phyloP scores from a whole-genome alignment of 1,284 basidiomycete species.

The Neolentinus lepideus region DNA sequence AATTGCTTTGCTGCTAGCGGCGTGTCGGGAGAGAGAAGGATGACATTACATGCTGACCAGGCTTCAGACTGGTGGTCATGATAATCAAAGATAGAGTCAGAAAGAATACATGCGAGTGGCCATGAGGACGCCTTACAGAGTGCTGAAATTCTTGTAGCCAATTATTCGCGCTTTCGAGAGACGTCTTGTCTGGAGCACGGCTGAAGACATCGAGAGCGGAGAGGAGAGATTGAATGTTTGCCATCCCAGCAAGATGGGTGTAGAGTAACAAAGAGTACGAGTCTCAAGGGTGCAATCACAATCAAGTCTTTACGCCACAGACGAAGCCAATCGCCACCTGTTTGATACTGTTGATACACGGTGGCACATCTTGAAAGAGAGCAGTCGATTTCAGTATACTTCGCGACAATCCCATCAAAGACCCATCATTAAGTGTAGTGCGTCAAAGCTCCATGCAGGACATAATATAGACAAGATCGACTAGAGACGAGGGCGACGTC shows the following conservation, averaged over 20 bases:
- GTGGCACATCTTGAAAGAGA: neutral
- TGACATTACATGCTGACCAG: constrained; percentile 91
- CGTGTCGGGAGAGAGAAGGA: constrained; percentile 78
- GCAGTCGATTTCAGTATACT: too few species aligned
- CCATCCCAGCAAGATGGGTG: constrained; percentile 32
- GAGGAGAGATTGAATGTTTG: constrained; percentile 61
- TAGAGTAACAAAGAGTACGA: neutral
- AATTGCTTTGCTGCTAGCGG: constrained; percentile 86
- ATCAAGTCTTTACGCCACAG: neutral
- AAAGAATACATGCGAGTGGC: constrained; percentile 41
- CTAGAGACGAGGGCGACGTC: constrained; percentile 41
- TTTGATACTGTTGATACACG: constrained; percentile 25
- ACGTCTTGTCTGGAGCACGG: constrained; percentile 73
- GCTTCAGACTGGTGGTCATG: constrained; percentile 70
- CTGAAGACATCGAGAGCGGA: constrained; percentile 72
- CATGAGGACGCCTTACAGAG: constrained; percentile 69
- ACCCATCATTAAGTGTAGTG: constrained; percentile 4
- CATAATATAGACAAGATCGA: constrained; percentile 22
- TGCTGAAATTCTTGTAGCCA: constrained; percentile 97
- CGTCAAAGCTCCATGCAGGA: constrained; percentile 25
- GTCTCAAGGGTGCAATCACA: neutral
- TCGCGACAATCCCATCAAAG: neutral
- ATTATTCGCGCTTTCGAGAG: constrained; percentile 80
- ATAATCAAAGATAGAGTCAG: constrained; percentile 25
- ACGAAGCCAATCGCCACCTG: constrained; percentile 12